Conservation (phyloP, 2,329 filamentous ascomycete genomes). For the Aspergillus neotritici region DNA sequence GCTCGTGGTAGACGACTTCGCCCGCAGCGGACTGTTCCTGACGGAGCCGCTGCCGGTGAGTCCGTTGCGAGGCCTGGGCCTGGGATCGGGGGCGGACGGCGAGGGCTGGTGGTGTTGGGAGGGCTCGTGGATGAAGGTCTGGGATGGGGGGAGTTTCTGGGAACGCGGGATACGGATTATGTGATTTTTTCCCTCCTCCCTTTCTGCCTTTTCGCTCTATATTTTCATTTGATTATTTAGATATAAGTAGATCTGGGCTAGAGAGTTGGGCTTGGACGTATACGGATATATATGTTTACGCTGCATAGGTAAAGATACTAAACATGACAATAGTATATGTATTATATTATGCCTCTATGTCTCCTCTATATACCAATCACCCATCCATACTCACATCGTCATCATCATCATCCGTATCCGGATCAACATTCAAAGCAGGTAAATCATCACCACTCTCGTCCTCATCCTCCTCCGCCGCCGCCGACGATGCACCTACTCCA, state of each 20-base stretch:
- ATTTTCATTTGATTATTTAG: not conserved
- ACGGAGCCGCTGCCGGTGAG: conserved; percentile 78
- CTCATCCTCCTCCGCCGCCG: conserved; percentile 20
- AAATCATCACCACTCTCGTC: conserved; percentile 47
- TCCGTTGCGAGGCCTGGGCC: conserved; percentile 58
- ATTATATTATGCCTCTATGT: not conserved
- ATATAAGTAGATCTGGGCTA: too few relatives aligned
- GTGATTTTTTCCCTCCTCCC: conserved; percentile 9
- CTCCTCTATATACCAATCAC: conserved; percentile 18
- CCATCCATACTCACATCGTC: conserved; percentile 30
- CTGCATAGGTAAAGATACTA: not conserved
- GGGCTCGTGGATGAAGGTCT: conserved; percentile 51
- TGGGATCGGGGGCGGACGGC: conserved; percentile 57
- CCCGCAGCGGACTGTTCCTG: conserved; percentile 68
- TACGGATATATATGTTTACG: not conserved
- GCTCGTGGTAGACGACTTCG: conserved; percentile 70
- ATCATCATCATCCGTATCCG: conserved; percentile 44
- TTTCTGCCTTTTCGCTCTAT: not conserved
- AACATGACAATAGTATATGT: not conserved
- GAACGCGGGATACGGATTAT: conserved; percentile 44
- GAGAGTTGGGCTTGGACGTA: too few relatives aligned
- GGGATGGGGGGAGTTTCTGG: conserved; percentile 61
- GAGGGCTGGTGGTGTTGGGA: conserved; percentile 66
- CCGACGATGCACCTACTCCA: conserved; percentile 2
- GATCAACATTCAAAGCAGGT: conserved; percentile 43